Evolutionary conservation across 2,329 filamentous ascomycete species (phyloP).

Genomic region (Parasarocladium wereldwijsianum): DNA sequence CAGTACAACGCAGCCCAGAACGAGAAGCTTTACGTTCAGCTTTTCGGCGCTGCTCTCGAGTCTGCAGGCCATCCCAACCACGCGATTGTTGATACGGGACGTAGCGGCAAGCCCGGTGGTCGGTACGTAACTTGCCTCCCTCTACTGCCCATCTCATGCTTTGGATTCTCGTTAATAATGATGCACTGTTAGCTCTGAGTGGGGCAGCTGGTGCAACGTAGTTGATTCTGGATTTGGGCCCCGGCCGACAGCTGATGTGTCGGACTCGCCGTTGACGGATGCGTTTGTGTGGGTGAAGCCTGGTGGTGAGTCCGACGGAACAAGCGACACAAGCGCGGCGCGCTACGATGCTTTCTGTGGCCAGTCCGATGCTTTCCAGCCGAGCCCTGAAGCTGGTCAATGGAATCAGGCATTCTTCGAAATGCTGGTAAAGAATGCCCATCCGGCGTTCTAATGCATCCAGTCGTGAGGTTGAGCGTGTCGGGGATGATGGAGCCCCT

Average conservation of each 20-base stretch:
- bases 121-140: too few relatives aligned
- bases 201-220: constrained; percentile 47
- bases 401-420: constrained; percentile 21
- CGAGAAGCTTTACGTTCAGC: constrained; percentile 26
- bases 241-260: constrained; percentile 35
- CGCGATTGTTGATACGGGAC: constrained; percentile 26
- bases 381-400: constrained; percentile 34
- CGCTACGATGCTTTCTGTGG: constrained; percentile 24
- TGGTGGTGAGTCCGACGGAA: constrained; percentile 36
- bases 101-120: constrained; percentile 25
- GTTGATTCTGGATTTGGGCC: constrained; percentile 44
- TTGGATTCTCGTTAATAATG: too few relatives aligned
- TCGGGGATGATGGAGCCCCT: neutral
- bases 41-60: constrained; percentile 22
- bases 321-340: constrained; percentile 17
- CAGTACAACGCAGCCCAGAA: constrained; percentile 26
- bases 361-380: constrained; percentile 26
- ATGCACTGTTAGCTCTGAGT: too few relatives aligned
- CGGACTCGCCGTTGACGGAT: constrained; percentile 40
- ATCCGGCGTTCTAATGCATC: constrained; percentile 7
- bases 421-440: constrained; percentile 11
- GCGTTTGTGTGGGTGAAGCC: constrained; percentile 56
- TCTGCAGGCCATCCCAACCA: constrained; percentile 24
- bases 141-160: too few relatives aligned
- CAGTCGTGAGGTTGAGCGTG: neutral